Evolutionary conservation across 768 basidiomycete genomes (phyloP).

Genomic region (Suillus fuscotomentosus): DNA sequence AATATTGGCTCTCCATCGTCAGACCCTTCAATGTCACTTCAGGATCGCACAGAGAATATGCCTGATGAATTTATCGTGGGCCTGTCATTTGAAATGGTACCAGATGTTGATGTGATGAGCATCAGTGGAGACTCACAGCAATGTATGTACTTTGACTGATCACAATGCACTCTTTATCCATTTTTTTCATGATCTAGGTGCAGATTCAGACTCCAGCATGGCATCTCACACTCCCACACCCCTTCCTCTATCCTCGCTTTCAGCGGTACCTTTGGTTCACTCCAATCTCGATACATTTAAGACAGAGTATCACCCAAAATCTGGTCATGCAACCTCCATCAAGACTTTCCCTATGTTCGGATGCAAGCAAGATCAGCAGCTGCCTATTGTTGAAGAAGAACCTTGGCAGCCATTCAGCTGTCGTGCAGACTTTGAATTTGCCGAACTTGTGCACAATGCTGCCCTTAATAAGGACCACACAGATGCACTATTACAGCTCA

Average conservation of each 20-base stretch:
- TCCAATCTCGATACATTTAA: neutral
- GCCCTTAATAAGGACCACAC: conserved; percentile 5
- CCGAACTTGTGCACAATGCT: conserved; percentile 5
- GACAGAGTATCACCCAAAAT: conserved; percentile 21
- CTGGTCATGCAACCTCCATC: conserved; percentile 7
- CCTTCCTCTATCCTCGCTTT: neutral
- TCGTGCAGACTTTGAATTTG: conserved; percentile 11
- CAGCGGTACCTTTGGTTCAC: neutral
- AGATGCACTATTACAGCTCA: conserved; percentile 8
- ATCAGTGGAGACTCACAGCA: neutral
- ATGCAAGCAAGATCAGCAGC: neutral
- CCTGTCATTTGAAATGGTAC: neutral
- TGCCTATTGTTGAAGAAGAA: conserved; percentile 9
- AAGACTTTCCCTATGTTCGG: conserved; percentile 16
- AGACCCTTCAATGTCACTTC: neutral
- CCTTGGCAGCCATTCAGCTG: conserved; percentile 11
- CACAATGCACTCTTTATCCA: neutral
- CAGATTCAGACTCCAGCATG: neutral
- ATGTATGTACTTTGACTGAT: neutral
- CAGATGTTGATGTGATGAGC: neutral
- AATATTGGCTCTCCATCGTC: neutral
- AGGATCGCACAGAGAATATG: neutral
- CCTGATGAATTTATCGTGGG: neutral
- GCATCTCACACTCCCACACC: neutral
- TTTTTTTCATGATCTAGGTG: neutral